A percentile compares a stretch with the other conserved stretches of the same genome.
Conservation (phyloP, 2,329 filamentous ascomycete species). For the Pseudogymnoascus sp. region DNA sequence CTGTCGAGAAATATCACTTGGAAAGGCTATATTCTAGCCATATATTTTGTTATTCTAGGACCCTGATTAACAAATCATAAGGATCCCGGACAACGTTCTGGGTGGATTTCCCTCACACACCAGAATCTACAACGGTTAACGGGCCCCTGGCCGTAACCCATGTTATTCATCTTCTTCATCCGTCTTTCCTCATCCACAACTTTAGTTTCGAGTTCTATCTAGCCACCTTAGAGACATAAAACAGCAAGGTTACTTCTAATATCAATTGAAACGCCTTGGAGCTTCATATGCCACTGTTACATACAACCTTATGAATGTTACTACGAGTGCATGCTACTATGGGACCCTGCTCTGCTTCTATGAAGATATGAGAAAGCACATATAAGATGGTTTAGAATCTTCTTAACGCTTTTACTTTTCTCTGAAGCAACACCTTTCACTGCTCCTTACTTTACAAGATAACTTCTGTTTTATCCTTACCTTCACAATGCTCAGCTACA, state of each 20-base stretch:
- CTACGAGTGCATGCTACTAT: neutral
- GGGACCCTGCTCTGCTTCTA: neutral
- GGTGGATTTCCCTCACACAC: too few species aligned
- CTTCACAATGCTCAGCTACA: neutral
- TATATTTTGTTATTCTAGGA: neutral
- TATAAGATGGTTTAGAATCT: neutral
- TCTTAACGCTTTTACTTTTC: neutral
- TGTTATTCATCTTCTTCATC: neutral
- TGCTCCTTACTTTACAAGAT: neutral
- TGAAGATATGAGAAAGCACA: neutral
- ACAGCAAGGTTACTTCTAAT: neutral
- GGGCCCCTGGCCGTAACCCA: neutral
- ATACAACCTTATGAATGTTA: neutral
- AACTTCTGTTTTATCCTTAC: neutral
- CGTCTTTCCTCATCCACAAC: neutral
- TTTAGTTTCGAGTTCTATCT: neutral
- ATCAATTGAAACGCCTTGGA: neutral
- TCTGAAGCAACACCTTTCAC: neutral
- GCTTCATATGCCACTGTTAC: neutral
- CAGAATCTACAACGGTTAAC: neutral
- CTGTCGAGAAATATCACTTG: neutral
- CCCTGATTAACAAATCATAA: too few species aligned
- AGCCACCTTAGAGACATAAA: neutral
- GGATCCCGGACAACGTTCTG: too few species aligned
- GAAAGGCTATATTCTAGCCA: neutral